A percentile compares a stretch with the other conserved stretches of the same genome.
Conservation (phyloP, 352 stramenopile species). For the Phytophthora kernoviae region DNA sequence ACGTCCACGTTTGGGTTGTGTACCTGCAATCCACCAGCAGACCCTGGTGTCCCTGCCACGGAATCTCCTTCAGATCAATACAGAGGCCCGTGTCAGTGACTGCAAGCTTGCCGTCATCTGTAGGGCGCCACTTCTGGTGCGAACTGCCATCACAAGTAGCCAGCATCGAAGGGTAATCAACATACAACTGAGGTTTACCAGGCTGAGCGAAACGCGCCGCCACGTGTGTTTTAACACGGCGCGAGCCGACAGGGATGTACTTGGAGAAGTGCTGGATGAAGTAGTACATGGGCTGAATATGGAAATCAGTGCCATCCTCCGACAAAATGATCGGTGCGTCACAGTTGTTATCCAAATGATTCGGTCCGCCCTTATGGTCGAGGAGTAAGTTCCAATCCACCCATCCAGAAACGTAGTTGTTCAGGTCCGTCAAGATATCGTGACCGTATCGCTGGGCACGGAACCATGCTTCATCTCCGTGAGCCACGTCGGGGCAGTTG, state of each 20-base stretch:
- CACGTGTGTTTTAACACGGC: constrained; percentile 65
- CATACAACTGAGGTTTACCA: constrained; percentile 65
- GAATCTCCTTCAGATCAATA: constrained; percentile 52
- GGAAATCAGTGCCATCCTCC: constrained; percentile 66
- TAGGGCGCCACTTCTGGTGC: constrained; percentile 61
- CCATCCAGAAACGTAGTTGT: constrained; percentile 89
- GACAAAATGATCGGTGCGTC: constrained; percentile 82
- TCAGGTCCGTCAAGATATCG: constrained; percentile 91
- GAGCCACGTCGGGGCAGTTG: constrained; percentile 75
- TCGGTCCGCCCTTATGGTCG: constrained; percentile 80
- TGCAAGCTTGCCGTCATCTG: constrained; percentile 73
- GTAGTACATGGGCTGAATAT: constrained; percentile 90
- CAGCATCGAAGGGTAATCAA: constrained; percentile 64
- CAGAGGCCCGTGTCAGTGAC: constrained; percentile 66
- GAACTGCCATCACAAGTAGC: constrained; percentile 70
- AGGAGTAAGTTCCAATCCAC: constrained; percentile 94
- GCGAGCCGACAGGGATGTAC: constrained; percentile 80
- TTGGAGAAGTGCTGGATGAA: constrained; percentile 92
- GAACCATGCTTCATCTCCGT: constrained; percentile 75
- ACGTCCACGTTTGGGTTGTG: constrained; percentile 72
- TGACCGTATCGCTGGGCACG: constrained; percentile 87
- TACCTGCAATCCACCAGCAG: constrained; percentile 72
- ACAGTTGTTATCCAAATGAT: constrained; percentile 65
- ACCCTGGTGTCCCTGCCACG: constrained; percentile 64
- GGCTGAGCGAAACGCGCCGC: constrained; percentile 50